Conservation (phyloP, 768 basidiomycete species). For the Cystobasidiopsis lactophilus region DNA sequence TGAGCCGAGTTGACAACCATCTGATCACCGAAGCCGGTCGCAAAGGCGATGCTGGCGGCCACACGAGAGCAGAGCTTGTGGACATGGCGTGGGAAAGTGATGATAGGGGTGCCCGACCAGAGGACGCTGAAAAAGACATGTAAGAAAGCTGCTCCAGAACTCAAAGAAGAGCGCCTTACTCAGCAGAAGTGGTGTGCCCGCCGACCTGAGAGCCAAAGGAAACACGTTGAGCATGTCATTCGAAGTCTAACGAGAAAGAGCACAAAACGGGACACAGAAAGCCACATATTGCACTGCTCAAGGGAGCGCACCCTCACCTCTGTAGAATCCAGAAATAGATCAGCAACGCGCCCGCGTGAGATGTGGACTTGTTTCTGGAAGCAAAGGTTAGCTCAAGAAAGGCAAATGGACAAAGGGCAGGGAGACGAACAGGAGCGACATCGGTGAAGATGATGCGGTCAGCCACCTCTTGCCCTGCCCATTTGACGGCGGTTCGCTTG, state of each 20-base stretch:
- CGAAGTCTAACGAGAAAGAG: background rate
- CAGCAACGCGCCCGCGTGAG: constrained; percentile 31
- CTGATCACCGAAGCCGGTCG: constrained; percentile 31
- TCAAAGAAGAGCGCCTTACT: constrained; percentile 28
- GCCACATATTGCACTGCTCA: no score
- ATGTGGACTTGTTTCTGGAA: constrained; percentile 30
- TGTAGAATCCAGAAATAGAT: constrained; percentile 34
- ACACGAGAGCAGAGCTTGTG: constrained; percentile 36
- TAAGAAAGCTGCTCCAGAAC: background rate
- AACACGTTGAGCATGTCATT: background rate
- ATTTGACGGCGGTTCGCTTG: constrained; percentile 27
- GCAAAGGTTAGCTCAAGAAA: background rate
- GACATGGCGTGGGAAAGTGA: constrained; percentile 30
- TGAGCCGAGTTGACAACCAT: constrained; percentile 31
- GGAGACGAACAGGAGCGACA: constrained; percentile 22
- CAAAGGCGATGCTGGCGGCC: constrained; percentile 31
- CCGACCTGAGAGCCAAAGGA: constrained; percentile 30
- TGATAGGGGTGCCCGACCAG: constrained; percentile 34
- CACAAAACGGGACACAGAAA: background rate
- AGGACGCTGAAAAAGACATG: constrained; percentile 26
- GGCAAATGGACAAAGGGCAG: background rate
- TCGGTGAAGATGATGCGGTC: constrained; percentile 33
- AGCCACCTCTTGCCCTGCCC: constrained; percentile 32
- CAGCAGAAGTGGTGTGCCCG: constrained; percentile 34
- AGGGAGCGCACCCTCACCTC: constrained; percentile 25